Percentiles rank a stretch among this genome's conserved stretches.
Conservation (phyloP, 805 yeast species). For the Candida dajiaensis region DNA sequence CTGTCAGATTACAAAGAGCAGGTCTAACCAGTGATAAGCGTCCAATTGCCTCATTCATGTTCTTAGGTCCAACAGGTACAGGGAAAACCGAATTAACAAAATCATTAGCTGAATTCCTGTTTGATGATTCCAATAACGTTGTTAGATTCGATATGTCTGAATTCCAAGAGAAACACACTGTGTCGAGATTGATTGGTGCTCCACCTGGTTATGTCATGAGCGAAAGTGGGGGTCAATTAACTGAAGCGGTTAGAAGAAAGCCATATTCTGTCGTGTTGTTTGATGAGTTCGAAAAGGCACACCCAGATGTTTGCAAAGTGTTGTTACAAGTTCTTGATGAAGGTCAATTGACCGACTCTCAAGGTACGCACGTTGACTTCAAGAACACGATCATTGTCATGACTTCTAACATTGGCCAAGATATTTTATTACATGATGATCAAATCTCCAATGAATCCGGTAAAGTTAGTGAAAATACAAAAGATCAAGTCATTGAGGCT, state of each 20-base stretch:
- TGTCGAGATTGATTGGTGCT: slow-evolving; percentile 89
- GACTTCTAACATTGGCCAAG: slow-evolving; percentile 97
- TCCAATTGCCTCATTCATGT: slow-evolving; percentile 95
- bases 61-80: slow-evolving; percentile 97
- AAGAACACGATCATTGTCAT: slow-evolving; percentile 90
- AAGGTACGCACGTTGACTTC: slow-evolving; percentile 92
- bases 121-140: slow-evolving; percentile 82
- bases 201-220: slow-evolving; percentile 98
- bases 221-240: slow-evolving; percentile 88
- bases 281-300: slow-evolving; percentile 97
- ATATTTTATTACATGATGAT: slow-evolving; percentile 64
- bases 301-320: slow-evolving; percentile 88
- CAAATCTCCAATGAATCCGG: slow-evolving; percentile 48
- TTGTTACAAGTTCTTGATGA: slow-evolving; percentile 91
- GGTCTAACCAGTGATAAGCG: slow-evolving; percentile 92
- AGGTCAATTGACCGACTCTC: slow-evolving; percentile 91
- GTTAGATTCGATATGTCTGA: slow-evolving; percentile 97
- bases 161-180: slow-evolving; percentile 90
- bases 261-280: slow-evolving; percentile 91
- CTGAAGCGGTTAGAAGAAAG: slow-evolving; percentile 92
- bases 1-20: slow-evolving; percentile 93
- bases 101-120: slow-evolving; percentile 84
- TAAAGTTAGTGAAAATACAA: slow-evolving; percentile 46
- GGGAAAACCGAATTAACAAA: slow-evolving; percentile 97
- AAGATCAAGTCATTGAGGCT: slow-evolving; percentile 54